Evolutionary conservation across 179 eudicot species (phyloP).

Genomic region (Spergularia azorica): DNA sequence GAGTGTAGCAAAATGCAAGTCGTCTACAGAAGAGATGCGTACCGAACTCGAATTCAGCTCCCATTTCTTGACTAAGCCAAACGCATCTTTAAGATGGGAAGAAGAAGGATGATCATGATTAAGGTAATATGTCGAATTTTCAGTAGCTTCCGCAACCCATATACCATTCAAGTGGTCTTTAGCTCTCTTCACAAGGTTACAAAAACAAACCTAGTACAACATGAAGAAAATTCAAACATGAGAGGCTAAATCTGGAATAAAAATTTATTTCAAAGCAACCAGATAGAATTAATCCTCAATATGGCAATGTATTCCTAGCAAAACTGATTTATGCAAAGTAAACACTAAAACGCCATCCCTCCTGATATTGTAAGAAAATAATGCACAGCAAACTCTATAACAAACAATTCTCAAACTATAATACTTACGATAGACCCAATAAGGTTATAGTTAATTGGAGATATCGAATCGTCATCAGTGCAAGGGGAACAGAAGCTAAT

Average conservation of each 20-base stretch:
- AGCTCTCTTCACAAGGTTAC: conserved; percentile 74
- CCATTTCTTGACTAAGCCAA: conserved; percentile 62
- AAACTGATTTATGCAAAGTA: background rate
- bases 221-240: background rate
- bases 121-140: conserved; percentile 70
- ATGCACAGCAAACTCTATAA: background rate
- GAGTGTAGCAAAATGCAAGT: background rate
- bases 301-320: background rate
- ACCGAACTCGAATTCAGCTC: conserved; percentile 58
- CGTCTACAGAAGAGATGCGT: conserved; percentile 27
- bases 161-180: conserved; percentile 61
- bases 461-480: conserved; percentile 46
- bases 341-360: background rate
- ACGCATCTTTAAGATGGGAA: conserved; percentile 73
- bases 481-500: conserved; percentile 66
- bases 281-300: background rate
- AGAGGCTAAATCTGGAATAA: background rate
- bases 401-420: conserved; percentile 8
- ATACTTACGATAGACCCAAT: conserved; percentile 76
- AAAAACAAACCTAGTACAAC: conserved; percentile 64
- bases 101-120: conserved; percentile 43
- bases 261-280: conserved; percentile 11
- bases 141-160: conserved; percentile 95
- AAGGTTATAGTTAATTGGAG: conserved; percentile 62
- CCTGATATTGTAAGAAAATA: background rate